Evolutionary conservation across 1,284 basidiomycete genomes (phyloP).

Genomic region (Fistulinella cinereoalba): DNA sequence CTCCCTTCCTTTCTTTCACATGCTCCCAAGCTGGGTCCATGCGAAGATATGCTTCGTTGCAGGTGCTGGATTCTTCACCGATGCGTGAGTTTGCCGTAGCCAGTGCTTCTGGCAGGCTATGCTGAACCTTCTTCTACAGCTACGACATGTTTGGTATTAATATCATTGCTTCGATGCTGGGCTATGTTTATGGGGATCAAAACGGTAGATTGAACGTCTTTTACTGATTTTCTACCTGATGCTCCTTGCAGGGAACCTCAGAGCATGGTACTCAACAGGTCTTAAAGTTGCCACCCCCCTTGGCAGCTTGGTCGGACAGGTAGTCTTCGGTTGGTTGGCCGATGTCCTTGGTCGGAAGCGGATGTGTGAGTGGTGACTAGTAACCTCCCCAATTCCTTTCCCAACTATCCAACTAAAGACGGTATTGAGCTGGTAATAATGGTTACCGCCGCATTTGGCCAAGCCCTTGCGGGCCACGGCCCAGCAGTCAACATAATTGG

Average conservation of each 20-base stretch:
- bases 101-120: not conserved
- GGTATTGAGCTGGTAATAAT: slow-evolving; percentile 57
- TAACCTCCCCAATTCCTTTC: not conserved
- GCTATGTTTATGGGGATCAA: slow-evolving; percentile 26
- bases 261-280: slow-evolving; percentile 25
- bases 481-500: slow-evolving; percentile 52
- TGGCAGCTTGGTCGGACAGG: slow-evolving; percentile 59
- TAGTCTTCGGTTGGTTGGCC: slow-evolving; percentile 54
- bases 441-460: slow-evolving; percentile 46
- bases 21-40: slow-evolving; percentile 19
- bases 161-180: slow-evolving; percentile 23
- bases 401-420: slow-evolving; percentile 33
- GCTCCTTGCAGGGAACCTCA: slow-evolving; percentile 20
- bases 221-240: slow-evolving; percentile 2
- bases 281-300: slow-evolving; percentile 44
- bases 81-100: slow-evolving; percentile 15
- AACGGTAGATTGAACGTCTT: slow-evolving; percentile 14
- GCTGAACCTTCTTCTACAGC: slow-evolving; percentile 11
- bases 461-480: slow-evolving; percentile 47
- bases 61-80: slow-evolving; percentile 26
- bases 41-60: slow-evolving; percentile 23
- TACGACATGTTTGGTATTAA: slow-evolving; percentile 27
- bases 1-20: not conserved
- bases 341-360: slow-evolving; percentile 54
- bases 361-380: slow-evolving; percentile 23